Percentiles rank a stretch among this genome's conserved stretches.
These are phyloP conservation scores for Hibiscus tridactylites DNA, from an alignment of 345 rosid species.

Conservation along the genomic window DNA sequence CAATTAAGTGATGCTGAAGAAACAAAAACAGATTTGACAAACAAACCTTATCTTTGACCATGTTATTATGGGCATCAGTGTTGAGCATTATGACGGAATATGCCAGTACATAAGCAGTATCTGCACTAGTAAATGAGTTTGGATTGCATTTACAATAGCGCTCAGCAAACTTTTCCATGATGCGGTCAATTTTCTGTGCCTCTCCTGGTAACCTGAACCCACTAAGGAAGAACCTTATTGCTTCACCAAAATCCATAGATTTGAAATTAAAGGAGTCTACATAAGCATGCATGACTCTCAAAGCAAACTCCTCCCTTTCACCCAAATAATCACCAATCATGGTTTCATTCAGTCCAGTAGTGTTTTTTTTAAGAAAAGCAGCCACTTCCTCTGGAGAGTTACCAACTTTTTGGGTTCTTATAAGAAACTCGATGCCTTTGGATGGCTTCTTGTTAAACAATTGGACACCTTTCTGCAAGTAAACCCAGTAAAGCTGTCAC, in stretches of 20 bases:
- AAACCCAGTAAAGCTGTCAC: constrained; percentile 27
- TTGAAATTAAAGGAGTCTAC: constrained; percentile 86
- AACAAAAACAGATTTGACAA: constrained; percentile 11
- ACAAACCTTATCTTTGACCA: constrained; percentile 97
- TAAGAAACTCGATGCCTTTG: constrained; percentile 83
- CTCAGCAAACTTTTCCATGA: constrained; percentile 98
- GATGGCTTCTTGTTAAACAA: constrained; percentile 89
- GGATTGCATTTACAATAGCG: constrained; percentile 95
- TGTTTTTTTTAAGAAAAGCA: constrained; percentile 56
- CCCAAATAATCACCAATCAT: constrained; percentile 96
- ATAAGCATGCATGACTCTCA: constrained; percentile 95
- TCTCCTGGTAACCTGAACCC: constrained; percentile 96
- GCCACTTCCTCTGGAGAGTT: constrained; percentile 81
- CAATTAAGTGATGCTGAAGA: constrained; percentile 5
- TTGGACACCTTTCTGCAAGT: constrained; percentile 78
- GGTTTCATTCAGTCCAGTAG: constrained; percentile 68
- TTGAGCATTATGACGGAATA: constrained; percentile 96
- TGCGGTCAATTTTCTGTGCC: constrained; percentile 97
- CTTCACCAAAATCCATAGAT: constrained; percentile 79
- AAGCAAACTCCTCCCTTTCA: constrained; percentile 84
- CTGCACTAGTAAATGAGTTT: constrained; percentile 87
- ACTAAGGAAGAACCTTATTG: constrained; percentile 82
- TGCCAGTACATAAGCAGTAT: constrained; percentile 98
- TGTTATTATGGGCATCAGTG: constrained; percentile 91
- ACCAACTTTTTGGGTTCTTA: constrained; percentile 62